A percentile compares a stretch with the other conserved stretches of the same genome.
phyloP scores from a whole-genome alignment of 2,329 filamentous ascomycete species.

The Aspergillus unguis region DNA sequence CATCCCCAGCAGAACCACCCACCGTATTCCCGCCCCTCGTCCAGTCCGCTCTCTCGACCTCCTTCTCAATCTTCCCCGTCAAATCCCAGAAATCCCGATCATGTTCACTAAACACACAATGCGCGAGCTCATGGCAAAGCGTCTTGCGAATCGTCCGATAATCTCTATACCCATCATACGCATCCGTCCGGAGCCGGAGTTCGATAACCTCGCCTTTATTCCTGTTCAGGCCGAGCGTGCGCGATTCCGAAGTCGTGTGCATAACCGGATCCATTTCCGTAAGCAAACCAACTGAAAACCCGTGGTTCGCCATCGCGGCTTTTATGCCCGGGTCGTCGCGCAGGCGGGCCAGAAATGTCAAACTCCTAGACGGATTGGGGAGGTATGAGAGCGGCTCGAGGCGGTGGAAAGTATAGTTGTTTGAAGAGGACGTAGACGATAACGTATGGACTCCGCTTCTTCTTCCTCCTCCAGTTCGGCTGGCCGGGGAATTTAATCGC shows the following conservation, averaged over 20 bases:
- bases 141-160: conserved; percentile 90
- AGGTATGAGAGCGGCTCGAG: conserved; percentile 74
- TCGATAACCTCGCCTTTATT: conserved; percentile 90
- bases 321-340: conserved; percentile 82
- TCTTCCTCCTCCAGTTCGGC: too few species aligned
- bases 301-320: conserved; percentile 76
- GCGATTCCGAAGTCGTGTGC: conserved; percentile 77
- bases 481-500: background rate
- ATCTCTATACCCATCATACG: conserved; percentile 87
- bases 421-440: conserved; percentile 57
- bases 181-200: conserved; percentile 84
- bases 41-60: conserved; percentile 80
- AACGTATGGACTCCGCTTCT: conserved; percentile 28
- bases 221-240: conserved; percentile 80
- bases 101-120: conserved; percentile 83
- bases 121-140: conserved; percentile 89
- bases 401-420: conserved; percentile 76
- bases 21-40: conserved; percentile 65
- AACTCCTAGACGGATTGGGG: conserved; percentile 68
- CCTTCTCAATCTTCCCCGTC: conserved; percentile 79
- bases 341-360: conserved; percentile 70
- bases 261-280: conserved; percentile 93
- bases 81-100: conserved; percentile 87
- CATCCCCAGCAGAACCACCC: conserved; percentile 54
- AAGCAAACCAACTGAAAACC: conserved; percentile 77